Percentiles rank a stretch among this genome's conserved stretches.
Conservation (phyloP, 805 yeast species). For the Candida bentonensis region DNA sequence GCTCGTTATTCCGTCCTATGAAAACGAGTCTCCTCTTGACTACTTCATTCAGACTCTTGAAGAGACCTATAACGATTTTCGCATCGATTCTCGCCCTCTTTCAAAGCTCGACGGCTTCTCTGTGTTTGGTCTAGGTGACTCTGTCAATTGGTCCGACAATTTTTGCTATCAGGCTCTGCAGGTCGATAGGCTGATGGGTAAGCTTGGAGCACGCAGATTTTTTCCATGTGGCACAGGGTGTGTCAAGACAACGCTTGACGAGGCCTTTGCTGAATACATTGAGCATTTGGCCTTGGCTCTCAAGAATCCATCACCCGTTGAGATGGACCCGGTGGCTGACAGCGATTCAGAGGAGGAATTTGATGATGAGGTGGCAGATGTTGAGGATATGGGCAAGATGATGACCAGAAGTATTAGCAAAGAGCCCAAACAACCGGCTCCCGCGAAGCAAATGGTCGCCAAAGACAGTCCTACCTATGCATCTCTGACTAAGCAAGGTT, state of each 20-base stretch:
- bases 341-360: slow-evolving; percentile 37
- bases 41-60: slow-evolving; percentile 66
- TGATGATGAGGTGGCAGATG: slow-evolving; percentile 48
- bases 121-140: slow-evolving; percentile 79
- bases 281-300: slow-evolving; percentile 44
- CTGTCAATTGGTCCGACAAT: slow-evolving; percentile 66
- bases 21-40: slow-evolving; percentile 84
- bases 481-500: slow-evolving; percentile 84
- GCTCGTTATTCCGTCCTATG: slow-evolving; percentile 77
- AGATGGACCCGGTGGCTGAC: slow-evolving; percentile 39
- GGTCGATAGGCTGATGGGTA: slow-evolving; percentile 64
- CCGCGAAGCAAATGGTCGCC: slow-evolving; percentile 73
- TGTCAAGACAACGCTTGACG: slow-evolving; percentile 46
- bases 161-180: slow-evolving; percentile 75
- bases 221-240: slow-evolving; percentile 78
- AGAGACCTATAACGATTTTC: slow-evolving; percentile 73
- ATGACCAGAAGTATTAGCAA: slow-evolving; percentile 17
- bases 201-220: slow-evolving; percentile 73
- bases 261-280: slow-evolving; percentile 54
- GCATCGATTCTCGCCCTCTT: slow-evolving; percentile 74
- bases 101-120: slow-evolving; percentile 59
- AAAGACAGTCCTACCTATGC: slow-evolving; percentile 78
- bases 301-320: slow-evolving; percentile 46
- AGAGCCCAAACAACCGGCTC: slow-evolving; percentile 14
- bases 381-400: slow-evolving; percentile 73